A percentile compares a stretch with the other conserved stretches of the same genome.
Evolutionary conservation across 371 early-diverging fungal genomes (phyloP).

Genomic region (Rhizopus microsporus): DNA sequence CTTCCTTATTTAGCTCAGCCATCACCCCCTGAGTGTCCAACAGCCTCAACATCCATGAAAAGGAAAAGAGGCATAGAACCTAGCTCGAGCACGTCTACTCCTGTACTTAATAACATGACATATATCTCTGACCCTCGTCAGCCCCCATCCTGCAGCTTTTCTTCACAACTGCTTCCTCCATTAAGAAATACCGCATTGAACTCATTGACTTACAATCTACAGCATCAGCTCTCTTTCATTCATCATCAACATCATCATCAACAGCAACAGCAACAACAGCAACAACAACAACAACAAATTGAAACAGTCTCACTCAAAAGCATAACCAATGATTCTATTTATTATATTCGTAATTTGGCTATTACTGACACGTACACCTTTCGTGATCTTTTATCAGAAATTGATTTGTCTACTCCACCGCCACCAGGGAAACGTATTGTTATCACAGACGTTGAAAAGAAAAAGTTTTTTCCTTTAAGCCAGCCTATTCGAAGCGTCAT

Average conservation of each 20-base stretch:
- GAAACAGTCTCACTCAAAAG: constrained; percentile 50
- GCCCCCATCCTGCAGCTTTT: constrained; percentile 14
- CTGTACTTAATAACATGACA: constrained; percentile 22
- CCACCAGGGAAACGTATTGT: constrained; percentile 51
- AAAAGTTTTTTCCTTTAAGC: constrained; percentile 43
- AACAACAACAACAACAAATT: constrained; percentile 19
- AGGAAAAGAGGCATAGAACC: constrained; percentile 31
- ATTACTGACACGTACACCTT: constrained; percentile 55
- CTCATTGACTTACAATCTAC: constrained; percentile 9
- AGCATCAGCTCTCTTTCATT: not conserved
- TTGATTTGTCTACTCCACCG: constrained; percentile 44
- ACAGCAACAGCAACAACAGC: constrained; percentile 12
- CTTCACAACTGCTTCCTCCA: constrained; percentile 19
- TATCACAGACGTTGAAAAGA: constrained; percentile 39
- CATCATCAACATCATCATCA: constrained; percentile 21
- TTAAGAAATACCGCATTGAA: constrained; percentile 13
- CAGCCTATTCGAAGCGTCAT: constrained; percentile 49
- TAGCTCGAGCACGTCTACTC: constrained; percentile 41
- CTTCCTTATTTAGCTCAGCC: constrained; percentile 20
- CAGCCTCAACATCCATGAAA: constrained; percentile 37
- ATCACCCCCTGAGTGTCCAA: constrained; percentile 31
- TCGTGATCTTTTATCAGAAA: constrained; percentile 42
- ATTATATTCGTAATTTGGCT: constrained; percentile 49
- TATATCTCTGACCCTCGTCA: constrained; percentile 20
- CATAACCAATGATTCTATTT: constrained; percentile 17